A percentile compares a stretch with the other conserved stretches of the same genome.
Conservation (phyloP, 1,284 basidiomycete species). For the Inonotus hispidus region DNA sequence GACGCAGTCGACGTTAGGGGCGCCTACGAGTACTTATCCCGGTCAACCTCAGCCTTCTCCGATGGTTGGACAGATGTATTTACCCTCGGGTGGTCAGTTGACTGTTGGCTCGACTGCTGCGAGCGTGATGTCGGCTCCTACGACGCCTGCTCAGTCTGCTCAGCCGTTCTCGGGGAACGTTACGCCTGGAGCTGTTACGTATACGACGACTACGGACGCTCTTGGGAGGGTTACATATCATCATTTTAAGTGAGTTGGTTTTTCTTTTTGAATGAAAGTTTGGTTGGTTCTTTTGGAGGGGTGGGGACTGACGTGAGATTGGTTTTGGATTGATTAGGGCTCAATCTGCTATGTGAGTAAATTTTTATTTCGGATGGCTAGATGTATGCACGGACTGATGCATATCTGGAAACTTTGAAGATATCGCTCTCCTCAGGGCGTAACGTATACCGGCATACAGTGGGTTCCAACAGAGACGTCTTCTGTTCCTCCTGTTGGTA, state of each 20-base stretch:
- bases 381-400: neutral
- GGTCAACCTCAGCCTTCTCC: neutral
- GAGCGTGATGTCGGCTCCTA: neutral
- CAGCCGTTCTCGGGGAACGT: slow-evolving; percentile 16
- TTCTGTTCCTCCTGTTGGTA: slow-evolving; percentile 9
- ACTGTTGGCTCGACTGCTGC: slow-evolving; percentile 1
- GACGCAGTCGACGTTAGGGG: neutral
- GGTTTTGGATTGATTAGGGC: slow-evolving; percentile 3
- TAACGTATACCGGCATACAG: slow-evolving; percentile 60
- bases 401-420: slow-evolving; percentile 47
- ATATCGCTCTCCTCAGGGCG: slow-evolving; percentile 62
- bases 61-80: slow-evolving; percentile 1
- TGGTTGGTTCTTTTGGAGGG: too few species aligned
- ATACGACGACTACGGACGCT: slow-evolving; percentile 18
- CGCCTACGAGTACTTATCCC: neutral
- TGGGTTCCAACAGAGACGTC: slow-evolving; percentile 65
- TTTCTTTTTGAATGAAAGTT: neutral
- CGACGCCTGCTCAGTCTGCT: neutral
- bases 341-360: slow-evolving; percentile 13
- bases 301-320: neutral
- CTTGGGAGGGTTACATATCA: slow-evolving; percentile 17
- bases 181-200: slow-evolving; percentile 14
- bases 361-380: neutral
- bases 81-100: slow-evolving; percentile 8
- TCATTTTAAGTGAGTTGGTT: slow-evolving; percentile 17